phyloP scores from a whole-genome alignment of 306 rosid genomes.

The Sophora flavescens region DNA sequence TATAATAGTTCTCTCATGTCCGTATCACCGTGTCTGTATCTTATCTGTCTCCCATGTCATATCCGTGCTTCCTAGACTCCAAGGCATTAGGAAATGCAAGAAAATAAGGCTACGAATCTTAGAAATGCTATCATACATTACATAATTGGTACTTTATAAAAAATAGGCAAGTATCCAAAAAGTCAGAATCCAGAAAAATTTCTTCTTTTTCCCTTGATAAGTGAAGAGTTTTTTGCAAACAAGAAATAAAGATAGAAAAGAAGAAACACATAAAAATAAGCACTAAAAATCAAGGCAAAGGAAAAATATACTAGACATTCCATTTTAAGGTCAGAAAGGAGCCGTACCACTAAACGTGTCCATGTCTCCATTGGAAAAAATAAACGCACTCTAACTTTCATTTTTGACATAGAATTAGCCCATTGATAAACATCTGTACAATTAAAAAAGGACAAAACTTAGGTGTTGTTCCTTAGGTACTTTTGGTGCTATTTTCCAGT shows the following conservation, averaged over 20 bases:
- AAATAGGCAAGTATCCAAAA: not conserved
- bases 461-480: too few relatives aligned
- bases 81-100: constrained; percentile 1
- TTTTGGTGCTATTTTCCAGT: too few relatives aligned
- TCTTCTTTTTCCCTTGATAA: not conserved
- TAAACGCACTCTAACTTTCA: constrained; percentile 84
- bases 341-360: constrained; percentile 68
- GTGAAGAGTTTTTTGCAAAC: constrained; percentile 6
- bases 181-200: not conserved
- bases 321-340: constrained; percentile 22
- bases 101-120: constrained; percentile 15
- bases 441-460: not conserved
- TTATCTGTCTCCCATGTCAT: too few relatives aligned
- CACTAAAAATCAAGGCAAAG: not conserved
- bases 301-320: not conserved
- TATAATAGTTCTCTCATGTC: too few relatives aligned
- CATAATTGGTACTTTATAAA: not conserved
- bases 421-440: constrained; percentile 88
- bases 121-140: not conserved
- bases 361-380: constrained; percentile 88
- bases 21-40: too few relatives aligned
- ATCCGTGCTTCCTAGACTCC: not conserved
- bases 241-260: not conserved
- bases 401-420: constrained; percentile 79
- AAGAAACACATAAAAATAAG: not conserved